phyloP scores from a whole-genome alignment of 805 yeast genomes.

The Cyberlindnera euphorbiae region DNA sequence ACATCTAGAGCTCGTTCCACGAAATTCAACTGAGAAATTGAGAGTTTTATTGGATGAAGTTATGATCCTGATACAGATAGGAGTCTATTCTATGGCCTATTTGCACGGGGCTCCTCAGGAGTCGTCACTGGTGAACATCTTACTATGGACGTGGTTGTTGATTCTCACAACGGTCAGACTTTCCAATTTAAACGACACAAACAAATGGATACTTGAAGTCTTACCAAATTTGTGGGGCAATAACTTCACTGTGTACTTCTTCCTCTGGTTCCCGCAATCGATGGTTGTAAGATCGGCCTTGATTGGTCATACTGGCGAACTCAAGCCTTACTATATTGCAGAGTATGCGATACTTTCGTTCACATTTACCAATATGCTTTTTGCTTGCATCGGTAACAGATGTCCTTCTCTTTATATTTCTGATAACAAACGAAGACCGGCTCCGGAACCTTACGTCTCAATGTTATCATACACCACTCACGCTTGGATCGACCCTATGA shows the following conservation, averaged over 20 bases:
- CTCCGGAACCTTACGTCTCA: constrained; percentile 68
- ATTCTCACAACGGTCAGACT: constrained; percentile 29
- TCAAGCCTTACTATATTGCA: constrained; percentile 37
- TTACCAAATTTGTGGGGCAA: constrained; percentile 63
- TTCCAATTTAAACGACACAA: constrained; percentile 29
- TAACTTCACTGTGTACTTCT: constrained; percentile 47
- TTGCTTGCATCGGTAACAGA: constrained; percentile 64
- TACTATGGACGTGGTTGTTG: constrained; percentile 30
- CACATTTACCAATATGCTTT: constrained; percentile 45
- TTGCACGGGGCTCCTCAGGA: constrained; percentile 21
- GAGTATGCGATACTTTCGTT: constrained; percentile 43
- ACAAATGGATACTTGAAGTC: constrained; percentile 20
- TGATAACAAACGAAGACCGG: constrained; percentile 54
- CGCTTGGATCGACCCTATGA: constrained; percentile 71
- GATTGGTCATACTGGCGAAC: constrained; percentile 34
- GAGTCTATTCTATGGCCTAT: too few species aligned
- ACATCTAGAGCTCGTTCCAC: constrained; percentile 38
- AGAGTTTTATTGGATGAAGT: constrained; percentile 47
- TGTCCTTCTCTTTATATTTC: constrained; percentile 53
- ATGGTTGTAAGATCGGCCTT: constrained; percentile 56
- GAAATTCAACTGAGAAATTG: constrained; percentile 47
- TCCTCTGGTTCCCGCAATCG: constrained; percentile 41
- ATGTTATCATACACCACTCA: constrained; percentile 61
- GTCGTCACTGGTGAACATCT: constrained; percentile 10
- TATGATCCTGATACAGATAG: constrained; percentile 39